Percentiles rank a stretch among this genome's conserved stretches.
Conservation (phyloP, 352 stramenopile species). For the Thalassiosira livingstoniorum region DNA sequence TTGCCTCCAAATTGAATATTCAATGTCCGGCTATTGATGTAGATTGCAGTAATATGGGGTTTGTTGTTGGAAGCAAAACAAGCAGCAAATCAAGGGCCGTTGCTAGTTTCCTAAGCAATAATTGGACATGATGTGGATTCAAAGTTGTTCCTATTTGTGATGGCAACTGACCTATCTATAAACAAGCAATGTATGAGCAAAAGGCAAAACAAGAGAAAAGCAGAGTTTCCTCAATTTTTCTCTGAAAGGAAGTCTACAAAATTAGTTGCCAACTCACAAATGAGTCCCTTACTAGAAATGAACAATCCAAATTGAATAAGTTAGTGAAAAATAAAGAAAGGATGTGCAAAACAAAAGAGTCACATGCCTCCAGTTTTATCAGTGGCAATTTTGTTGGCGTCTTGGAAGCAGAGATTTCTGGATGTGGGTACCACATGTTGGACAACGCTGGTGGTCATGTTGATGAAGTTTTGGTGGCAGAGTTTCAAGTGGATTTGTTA, state of each 20-base stretch:
- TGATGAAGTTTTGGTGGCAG: conserved; percentile 22
- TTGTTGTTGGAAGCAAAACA: background rate
- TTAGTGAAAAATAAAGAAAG: conserved; percentile 30
- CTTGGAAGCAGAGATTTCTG: conserved; percentile 14
- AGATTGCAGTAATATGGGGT: background rate
- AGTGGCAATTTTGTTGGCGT: background rate
- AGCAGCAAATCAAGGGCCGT: no score
- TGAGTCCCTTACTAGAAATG: background rate
- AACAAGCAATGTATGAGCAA: conserved; percentile 32
- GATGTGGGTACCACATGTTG: background rate
- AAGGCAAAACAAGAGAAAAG: conserved; percentile 23
- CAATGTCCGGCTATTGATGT: background rate
- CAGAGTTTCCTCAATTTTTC: background rate
- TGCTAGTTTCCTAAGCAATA: no score
- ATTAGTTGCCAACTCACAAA: background rate
- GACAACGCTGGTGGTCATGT: conserved; percentile 33
- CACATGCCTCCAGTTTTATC: background rate
- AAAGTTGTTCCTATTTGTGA: conserved; percentile 26
- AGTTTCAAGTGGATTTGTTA: conserved; percentile 42
- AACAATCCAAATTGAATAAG: no score
- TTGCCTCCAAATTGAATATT: background rate
- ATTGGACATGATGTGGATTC: background rate
- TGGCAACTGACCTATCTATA: conserved; percentile 16
- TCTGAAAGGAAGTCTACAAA: conserved; percentile 2
- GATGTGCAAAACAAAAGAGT: background rate